Percentiles rank a stretch among this genome's conserved stretches.
phyloP scores from a whole-genome alignment of 805 yeast genomes.

The Myxozyma geophila region DNA sequence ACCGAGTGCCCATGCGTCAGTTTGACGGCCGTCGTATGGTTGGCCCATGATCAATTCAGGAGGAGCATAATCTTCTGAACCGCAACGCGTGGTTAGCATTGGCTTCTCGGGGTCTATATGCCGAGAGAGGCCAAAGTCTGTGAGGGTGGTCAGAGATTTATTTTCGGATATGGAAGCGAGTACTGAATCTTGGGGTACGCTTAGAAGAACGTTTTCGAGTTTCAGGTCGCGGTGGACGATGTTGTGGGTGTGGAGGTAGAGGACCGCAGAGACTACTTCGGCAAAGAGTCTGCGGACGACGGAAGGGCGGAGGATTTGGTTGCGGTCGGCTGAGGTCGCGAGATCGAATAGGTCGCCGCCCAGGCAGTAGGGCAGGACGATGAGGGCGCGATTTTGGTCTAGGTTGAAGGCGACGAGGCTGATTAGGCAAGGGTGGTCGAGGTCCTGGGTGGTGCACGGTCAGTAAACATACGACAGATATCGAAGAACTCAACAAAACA shows the following conservation, averaged over 20 bases:
- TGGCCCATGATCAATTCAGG: constrained; percentile 92
- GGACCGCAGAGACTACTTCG: constrained; percentile 71
- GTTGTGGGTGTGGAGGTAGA: constrained; percentile 66
- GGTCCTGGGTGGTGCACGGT: constrained; percentile 6
- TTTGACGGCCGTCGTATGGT: constrained; percentile 86
- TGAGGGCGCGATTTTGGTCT: constrained; percentile 48
- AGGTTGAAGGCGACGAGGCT: constrained; percentile 30
- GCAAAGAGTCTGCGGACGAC: constrained; percentile 66
- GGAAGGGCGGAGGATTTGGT: constrained; percentile 52
- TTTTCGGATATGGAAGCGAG: constrained; percentile 22
- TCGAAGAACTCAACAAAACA: neutral
- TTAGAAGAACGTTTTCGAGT: constrained; percentile 63
- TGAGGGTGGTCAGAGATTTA: constrained; percentile 58
- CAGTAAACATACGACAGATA: neutral
- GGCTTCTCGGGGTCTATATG: constrained; percentile 64
- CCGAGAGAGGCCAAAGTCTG: constrained; percentile 90
- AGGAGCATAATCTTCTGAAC: constrained; percentile 94
- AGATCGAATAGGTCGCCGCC: constrained; percentile 88
- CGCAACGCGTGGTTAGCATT: constrained; percentile 83
- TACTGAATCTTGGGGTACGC: constrained; percentile 47
- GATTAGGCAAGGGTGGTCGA: constrained; percentile 32
- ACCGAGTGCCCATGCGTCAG: constrained; percentile 95
- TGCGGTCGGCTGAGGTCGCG: constrained; percentile 48
- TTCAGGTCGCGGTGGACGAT: constrained; percentile 92
- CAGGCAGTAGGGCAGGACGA: constrained; percentile 73